Evolutionary conservation across 176 grass and related monocot species (phyloP).

Genomic region (Ampelocalamus luodianensis): DNA sequence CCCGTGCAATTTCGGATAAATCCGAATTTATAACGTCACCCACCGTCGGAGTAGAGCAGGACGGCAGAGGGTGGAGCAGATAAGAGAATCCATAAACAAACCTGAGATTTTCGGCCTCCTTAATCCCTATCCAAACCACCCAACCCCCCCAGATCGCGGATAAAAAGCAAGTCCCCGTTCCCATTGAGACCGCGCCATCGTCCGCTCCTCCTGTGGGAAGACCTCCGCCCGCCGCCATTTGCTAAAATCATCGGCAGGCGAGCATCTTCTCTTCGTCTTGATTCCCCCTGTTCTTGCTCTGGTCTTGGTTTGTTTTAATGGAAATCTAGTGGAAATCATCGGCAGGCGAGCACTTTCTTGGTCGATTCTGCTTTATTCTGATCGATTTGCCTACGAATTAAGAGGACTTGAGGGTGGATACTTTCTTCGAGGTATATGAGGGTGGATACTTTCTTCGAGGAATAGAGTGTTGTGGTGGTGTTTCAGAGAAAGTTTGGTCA

Average conservation of each 20-base stretch:
- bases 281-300: not conserved
- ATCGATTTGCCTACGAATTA: not conserved
- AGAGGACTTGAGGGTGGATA: not conserved
- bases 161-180: too few species aligned
- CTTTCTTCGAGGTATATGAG: too few species aligned
- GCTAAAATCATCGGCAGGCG: too few species aligned
- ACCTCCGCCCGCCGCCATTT: too few species aligned
- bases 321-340: not conserved
- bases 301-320: not conserved
- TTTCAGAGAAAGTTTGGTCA: not conserved
- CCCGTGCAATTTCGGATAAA: too few species aligned
- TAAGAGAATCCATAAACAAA: too few species aligned
- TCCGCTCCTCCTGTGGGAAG: not conserved
- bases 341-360: not conserved
- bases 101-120: not conserved
- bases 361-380: not conserved
- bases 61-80: too few species aligned
- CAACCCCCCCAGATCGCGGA: conserved; percentile 26
- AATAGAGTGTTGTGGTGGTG: not conserved
- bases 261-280: too few species aligned
- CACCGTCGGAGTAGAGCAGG: too few species aligned
- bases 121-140: conserved; percentile 16
- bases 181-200: too few species aligned
- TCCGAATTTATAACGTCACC: too few species aligned
- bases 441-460: not conserved